Evolutionary conservation across 2,329 filamentous ascomycete genomes (phyloP).

Genomic region (Epichloe elymi): DNA sequence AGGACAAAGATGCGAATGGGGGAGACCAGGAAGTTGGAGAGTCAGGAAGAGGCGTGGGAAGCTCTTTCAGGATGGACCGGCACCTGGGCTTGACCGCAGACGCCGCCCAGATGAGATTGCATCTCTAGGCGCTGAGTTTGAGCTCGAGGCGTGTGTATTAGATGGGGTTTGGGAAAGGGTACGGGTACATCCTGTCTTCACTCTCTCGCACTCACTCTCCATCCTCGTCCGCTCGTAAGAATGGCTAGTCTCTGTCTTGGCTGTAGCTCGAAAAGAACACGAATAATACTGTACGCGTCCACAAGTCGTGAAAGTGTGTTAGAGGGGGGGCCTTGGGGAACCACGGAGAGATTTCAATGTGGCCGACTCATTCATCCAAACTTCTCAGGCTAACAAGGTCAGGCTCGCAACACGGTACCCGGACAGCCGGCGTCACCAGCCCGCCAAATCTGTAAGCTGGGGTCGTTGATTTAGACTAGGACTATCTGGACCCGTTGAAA

Average conservation of each 20-base stretch:
- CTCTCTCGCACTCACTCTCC: background rate
- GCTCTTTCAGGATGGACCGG: constrained; percentile 3
- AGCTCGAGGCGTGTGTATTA: background rate
- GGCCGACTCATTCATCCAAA: constrained; percentile 2
- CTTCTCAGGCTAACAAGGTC: constrained; percentile 4
- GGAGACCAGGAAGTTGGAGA: constrained; percentile 3
- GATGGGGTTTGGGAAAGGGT: background rate
- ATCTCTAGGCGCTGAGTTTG: background rate
- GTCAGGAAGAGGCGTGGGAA: constrained; percentile 6
- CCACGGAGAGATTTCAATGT: constrained; percentile 1
- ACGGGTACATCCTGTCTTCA: background rate
- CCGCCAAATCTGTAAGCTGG: constrained; percentile 1
- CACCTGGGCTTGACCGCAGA: constrained; percentile 4
- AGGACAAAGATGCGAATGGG: background rate
- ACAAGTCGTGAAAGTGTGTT: constrained; percentile 2
- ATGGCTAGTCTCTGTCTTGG: background rate
- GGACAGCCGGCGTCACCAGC: constrained; percentile 6
- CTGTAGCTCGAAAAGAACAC: background rate
- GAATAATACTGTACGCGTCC: background rate
- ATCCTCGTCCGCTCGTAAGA: background rate
- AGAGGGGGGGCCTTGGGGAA: background rate
- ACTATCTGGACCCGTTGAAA: background rate
- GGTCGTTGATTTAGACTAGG: constrained; percentile 2
- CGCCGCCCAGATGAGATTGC: background rate
- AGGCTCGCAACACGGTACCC: constrained; percentile 5